phyloP scores from a whole-genome alignment of 306 rosid genomes.

The Corylus americana region DNA sequence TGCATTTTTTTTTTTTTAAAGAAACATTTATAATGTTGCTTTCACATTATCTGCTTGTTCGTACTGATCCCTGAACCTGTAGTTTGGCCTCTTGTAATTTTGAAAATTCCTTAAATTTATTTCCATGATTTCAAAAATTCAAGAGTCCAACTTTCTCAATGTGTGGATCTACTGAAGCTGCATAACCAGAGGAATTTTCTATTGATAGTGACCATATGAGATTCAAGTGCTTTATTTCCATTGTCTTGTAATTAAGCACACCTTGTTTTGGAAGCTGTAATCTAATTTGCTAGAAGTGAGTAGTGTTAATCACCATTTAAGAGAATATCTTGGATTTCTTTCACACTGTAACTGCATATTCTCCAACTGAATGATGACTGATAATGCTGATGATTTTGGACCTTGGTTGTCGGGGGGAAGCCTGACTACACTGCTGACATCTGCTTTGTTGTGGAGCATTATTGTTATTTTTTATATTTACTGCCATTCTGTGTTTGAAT shows the following conservation, averaged over 20 bases:
- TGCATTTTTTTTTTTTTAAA: neutral
- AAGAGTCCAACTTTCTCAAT: neutral
- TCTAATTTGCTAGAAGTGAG: neutral
- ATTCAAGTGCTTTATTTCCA: neutral
- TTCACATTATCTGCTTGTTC: neutral
- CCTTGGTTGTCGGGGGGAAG: neutral
- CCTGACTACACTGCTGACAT: neutral
- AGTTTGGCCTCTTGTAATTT: neutral
- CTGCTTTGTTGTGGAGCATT: neutral
- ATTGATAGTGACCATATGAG: neutral
- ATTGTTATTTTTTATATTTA: neutral
- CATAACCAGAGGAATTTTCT: neutral
- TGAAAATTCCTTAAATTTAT: neutral
- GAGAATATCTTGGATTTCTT: neutral
- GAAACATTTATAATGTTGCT: neutral
- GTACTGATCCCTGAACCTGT: neutral
- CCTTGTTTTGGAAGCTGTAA: neutral
- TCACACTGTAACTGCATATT: neutral
- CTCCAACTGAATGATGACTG: neutral
- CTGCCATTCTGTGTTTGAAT: neutral
- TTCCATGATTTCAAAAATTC: neutral
- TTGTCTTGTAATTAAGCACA: too few relatives aligned
- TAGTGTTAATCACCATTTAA: neutral
- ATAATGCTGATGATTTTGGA: neutral
- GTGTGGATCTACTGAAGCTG: neutral